A percentile compares a stretch with the other conserved stretches of the same genome.
phyloP scores from a whole-genome alignment of 2,329 filamentous ascomycete genomes.

The Acephala macrosclerotiorum region DNA sequence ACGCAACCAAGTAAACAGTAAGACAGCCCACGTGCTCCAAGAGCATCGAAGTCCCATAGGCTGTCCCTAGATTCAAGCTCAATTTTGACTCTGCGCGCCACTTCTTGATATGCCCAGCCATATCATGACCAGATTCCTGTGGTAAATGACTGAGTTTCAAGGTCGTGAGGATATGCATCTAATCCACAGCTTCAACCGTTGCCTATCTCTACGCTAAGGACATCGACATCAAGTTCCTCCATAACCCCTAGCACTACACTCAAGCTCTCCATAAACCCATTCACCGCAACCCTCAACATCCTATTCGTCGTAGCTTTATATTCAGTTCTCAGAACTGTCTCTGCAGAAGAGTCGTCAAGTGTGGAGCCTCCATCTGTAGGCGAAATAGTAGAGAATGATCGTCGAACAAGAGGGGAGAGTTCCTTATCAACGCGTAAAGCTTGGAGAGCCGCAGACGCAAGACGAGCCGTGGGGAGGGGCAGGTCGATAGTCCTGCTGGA shows the following conservation, averaged over 20 bases:
- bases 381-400: constrained; percentile 68
- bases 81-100: not conserved
- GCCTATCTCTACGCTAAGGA: constrained; percentile 60
- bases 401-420: constrained; percentile 82
- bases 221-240: constrained; percentile 87
- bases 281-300: constrained; percentile 95
- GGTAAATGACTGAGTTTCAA: not conserved
- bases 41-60: not conserved
- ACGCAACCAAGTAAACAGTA: not conserved
- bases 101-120: not conserved
- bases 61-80: not conserved
- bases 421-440: constrained; percentile 88
- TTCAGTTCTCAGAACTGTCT: constrained; percentile 70
- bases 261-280: constrained; percentile 93
- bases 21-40: constrained; percentile 5
- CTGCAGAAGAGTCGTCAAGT: constrained; percentile 38
- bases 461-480: constrained; percentile 81
- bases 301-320: constrained; percentile 93
- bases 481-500: constrained; percentile 39
- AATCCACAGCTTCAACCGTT: constrained; percentile 20
- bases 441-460: constrained; percentile 78
- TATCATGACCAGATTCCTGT: not conserved
- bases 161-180: not conserved
- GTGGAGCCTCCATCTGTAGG: constrained; percentile 13
- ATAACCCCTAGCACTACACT: constrained; percentile 87